These are phyloP conservation scores for Spizellomyces sp. DNA, from an alignment of 192 early-diverging fungal genomes.

Conservation along the genomic window DNA sequence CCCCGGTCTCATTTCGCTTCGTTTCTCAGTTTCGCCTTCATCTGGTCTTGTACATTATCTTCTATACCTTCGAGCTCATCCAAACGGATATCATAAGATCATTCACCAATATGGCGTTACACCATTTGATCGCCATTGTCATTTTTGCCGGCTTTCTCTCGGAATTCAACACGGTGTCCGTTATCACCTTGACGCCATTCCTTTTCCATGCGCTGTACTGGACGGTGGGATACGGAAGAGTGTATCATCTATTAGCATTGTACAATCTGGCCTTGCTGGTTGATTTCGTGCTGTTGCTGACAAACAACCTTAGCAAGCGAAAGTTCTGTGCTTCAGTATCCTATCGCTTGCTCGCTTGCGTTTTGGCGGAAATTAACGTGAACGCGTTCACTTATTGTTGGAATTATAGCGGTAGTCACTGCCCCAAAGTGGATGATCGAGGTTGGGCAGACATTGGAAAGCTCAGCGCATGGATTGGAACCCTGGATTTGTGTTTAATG, in stretches of 20 bases:
- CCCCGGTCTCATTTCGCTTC: background rate
- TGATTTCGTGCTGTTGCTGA: background rate
- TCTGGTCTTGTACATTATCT: background rate
- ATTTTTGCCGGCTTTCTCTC: background rate
- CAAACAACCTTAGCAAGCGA: too few relatives aligned
- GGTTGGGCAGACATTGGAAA: too few relatives aligned
- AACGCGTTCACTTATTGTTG: too few relatives aligned
- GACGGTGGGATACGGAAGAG: background rate
- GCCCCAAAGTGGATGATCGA: too few relatives aligned
- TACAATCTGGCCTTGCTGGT: constrained; percentile 7
- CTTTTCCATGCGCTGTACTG: constrained; percentile 3
- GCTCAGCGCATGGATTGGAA: too few relatives aligned
- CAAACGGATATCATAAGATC: background rate
- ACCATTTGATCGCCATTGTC: background rate
- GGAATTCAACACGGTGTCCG: background rate
- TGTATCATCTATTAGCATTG: background rate
- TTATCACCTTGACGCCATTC: background rate
- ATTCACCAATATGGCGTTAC: constrained; percentile 2
- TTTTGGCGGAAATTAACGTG: too few relatives aligned
- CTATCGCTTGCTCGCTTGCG: too few relatives aligned
- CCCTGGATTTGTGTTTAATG: too few relatives aligned
- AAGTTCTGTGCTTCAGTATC: too few relatives aligned
- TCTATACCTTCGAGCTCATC: constrained; percentile 2
- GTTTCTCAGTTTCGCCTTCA: background rate
- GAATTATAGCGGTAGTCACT: too few relatives aligned